Conservation (phyloP, 768 basidiomycete species). For the Brasilioporus rufonigricans region DNA sequence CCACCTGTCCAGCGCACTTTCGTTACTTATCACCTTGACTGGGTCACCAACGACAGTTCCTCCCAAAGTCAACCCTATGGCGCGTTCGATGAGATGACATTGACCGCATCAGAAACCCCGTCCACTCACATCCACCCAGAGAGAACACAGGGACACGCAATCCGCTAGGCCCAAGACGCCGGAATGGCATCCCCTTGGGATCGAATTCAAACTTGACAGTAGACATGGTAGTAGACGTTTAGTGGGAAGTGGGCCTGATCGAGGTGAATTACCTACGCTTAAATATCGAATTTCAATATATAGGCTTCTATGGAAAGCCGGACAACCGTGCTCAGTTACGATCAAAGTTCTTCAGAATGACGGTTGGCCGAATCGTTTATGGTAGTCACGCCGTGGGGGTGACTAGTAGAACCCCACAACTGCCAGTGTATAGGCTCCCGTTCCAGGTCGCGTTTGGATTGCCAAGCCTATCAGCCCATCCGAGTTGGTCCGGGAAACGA, state of each 20-base stretch:
- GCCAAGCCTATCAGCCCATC: constrained; percentile 5
- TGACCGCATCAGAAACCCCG: not conserved
- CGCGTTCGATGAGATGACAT: not conserved
- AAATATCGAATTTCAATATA: not conserved
- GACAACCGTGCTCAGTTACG: no score
- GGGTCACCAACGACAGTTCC: constrained; percentile 48
- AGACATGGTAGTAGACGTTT: constrained; percentile 19
- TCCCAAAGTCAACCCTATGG: constrained; percentile 45
- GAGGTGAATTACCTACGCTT: not conserved
- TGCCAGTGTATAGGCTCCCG: no score
- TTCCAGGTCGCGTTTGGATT: not conserved
- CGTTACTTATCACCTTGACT: constrained; percentile 39
- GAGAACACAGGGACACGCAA: constrained; percentile 51
- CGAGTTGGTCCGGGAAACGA: no score
- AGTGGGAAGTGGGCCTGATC: not conserved
- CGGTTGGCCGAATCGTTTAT: no score
- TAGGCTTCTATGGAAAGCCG: no score
- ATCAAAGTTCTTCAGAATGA: no score
- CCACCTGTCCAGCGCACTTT: not conserved
- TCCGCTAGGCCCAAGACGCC: constrained; percentile 45
- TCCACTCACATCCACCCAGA: constrained; percentile 45
- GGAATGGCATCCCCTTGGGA: constrained; percentile 39
- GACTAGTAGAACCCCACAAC: no score
- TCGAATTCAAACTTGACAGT: constrained; percentile 32
- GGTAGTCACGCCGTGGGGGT: no score